Conservation (phyloP, 306 rosid species). For the Dryas alaskensis region DNA sequence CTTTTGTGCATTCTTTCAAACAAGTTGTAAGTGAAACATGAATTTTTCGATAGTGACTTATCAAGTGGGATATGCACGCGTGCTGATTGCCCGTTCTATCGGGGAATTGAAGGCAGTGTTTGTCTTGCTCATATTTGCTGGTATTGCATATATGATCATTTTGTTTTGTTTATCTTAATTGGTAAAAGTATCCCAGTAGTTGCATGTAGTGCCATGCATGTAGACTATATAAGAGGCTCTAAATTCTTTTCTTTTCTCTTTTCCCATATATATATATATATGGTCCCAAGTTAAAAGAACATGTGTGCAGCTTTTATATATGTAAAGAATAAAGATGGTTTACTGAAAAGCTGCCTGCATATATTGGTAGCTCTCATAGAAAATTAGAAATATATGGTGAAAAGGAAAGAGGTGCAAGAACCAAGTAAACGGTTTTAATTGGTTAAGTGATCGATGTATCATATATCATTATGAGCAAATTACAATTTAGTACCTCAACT, state of each 20-base stretch:
- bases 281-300: conserved; percentile 12
- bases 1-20: neutral
- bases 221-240: neutral
- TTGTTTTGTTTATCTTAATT: neutral
- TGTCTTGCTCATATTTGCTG: conserved; percentile 8
- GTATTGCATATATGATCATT: neutral
- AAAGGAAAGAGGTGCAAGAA: neutral
- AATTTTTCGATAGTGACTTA: conserved; percentile 6
- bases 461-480: too few relatives aligned
- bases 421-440: neutral
- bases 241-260: neutral
- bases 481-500: too few relatives aligned
- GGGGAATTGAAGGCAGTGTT: conserved; percentile 2
- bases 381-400: too few relatives aligned
- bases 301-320: conserved; percentile 8
- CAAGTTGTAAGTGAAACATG: neutral
- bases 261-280: neutral
- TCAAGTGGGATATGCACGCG: conserved; percentile 20
- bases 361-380: too few relatives aligned
- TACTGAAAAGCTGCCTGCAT: neutral
- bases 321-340: conserved; percentile 6
- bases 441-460: too few relatives aligned
- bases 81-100: conserved; percentile 22
- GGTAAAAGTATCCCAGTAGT: neutral
- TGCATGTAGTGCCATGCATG: neutral